These are phyloP conservation scores for Thalassiosira hispida DNA, from an alignment of 352 stramenopile genomes.

Conservation along the genomic window DNA sequence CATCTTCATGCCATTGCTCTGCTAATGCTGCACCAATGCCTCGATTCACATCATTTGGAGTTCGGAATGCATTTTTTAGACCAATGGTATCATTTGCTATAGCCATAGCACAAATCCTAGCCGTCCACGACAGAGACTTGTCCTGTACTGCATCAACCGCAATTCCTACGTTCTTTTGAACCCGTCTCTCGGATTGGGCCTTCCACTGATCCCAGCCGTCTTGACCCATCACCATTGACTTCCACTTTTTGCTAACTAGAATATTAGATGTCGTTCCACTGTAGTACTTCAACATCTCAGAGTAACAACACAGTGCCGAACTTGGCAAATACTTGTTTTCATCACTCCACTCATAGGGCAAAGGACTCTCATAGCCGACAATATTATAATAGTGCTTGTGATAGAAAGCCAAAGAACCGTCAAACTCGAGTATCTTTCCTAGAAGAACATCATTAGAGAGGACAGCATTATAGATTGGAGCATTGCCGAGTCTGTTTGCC, in stretches of 20 bases:
- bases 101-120: constrained; percentile 33
- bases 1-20: neutral
- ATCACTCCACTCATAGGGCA: neutral
- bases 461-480: neutral
- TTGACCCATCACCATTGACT: constrained; percentile 28
- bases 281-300: neutral
- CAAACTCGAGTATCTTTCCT: constrained; percentile 31
- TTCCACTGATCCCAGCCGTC: constrained; percentile 27
- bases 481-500: too few relatives aligned
- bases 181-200: neutral
- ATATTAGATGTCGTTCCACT: constrained; percentile 24
- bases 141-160: constrained; percentile 7
- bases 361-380: constrained; percentile 18
- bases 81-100: constrained; percentile 21
- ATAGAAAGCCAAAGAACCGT: constrained; percentile 30
- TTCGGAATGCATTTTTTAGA: constrained; percentile 4
- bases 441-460: constrained; percentile 24
- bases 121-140: constrained; percentile 17
- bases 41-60: neutral
- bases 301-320: too few relatives aligned
- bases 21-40: constrained; percentile 17
- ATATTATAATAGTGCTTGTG: constrained; percentile 18
- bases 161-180: constrained; percentile 12
- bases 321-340: neutral
- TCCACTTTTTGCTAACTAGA: constrained; percentile 38